Evolutionary conservation across 2,329 filamentous ascomycete species (phyloP), one percentile per base, ranked within the genome.

Genomic region (Diaporthe citri): DNA sequence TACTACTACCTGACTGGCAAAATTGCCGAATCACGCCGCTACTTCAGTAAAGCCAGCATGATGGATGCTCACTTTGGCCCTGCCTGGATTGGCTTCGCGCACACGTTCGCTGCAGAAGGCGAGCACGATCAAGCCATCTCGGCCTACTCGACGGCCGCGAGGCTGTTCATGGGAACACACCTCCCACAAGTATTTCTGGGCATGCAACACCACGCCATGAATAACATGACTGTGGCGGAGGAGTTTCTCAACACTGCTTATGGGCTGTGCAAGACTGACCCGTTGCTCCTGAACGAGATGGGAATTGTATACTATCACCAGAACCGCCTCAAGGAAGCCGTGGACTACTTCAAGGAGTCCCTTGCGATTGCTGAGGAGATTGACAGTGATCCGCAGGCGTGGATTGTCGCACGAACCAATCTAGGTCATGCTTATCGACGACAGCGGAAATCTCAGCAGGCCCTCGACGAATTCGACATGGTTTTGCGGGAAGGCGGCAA

Each of bases 51-150:
- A 85, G 94, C 97, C 6, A 97, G 95, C 78, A 94, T 98, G 87
- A 96, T 99, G 93, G 96, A 99, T 81, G 94, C 96, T 9, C 96
- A 98, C 85, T 99, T 98, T 80, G 96, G 96, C 0, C 95, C 97
- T 1, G 97, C 97, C 4, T 99, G 97, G 97, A 98, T 99, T 78
- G 97, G 97, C 1, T 99, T 99, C 81, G 97, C 97, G 1, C 97
- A 99, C 83, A 99, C 97, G 0, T 99, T 99, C 82, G 97, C 97
- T 1, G 96, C 95, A 15, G 97, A 99, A 83, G 97, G 97, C 71
- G 97, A 99, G 84, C 96, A 98, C 83, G 97, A 99, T 82, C 97
- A 99, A 85, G 97, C 97, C 64, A 98, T 99, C 77, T 97, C 96
- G 12, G 97, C 97, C 0, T 99, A 99, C 85, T 97, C 95, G 41